A percentile compares a stretch with the other conserved stretches of the same genome.
phyloP scores from a whole-genome alignment of 768 basidiomycete genomes.

The Agaricus blazei region DNA sequence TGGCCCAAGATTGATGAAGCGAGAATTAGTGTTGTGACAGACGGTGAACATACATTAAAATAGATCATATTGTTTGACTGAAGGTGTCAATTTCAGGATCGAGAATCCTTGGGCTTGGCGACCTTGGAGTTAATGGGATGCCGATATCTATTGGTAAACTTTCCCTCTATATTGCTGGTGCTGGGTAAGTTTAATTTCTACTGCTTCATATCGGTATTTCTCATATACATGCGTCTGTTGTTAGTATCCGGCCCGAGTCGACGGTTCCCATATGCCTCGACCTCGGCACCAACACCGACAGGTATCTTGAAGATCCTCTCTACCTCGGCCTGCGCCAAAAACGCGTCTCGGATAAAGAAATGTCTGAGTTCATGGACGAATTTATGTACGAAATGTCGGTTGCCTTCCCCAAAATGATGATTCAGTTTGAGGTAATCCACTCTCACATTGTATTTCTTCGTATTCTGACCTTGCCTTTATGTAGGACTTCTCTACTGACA shows the following conservation, averaged over 20 bases:
- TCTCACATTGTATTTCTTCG: not conserved
- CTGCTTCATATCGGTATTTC: not conserved
- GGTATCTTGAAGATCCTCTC: conserved; percentile 77
- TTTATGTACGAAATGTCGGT: conserved; percentile 81
- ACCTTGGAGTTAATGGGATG: conserved; percentile 81
- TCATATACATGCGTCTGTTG: not conserved
- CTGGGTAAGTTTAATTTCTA: conserved; percentile 51
- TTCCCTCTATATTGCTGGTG: conserved; percentile 84
- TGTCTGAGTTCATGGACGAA: conserved; percentile 86
- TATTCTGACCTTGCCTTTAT: not conserved
- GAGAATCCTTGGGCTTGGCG: conserved; percentile 85
- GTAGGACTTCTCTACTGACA: conserved; percentile 88
- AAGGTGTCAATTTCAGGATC: conserved; percentile 44
- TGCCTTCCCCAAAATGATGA: conserved; percentile 74
- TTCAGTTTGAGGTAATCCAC: conserved; percentile 72
- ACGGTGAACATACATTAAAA: conserved; percentile 41
- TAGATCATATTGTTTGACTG: conserved; percentile 15
- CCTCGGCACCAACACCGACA: conserved; percentile 83
- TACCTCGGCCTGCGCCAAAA: conserved; percentile 83
- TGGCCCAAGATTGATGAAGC: conserved; percentile 73
- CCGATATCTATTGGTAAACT: conserved; percentile 91
- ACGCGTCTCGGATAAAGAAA: conserved; percentile 57
- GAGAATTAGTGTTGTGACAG: conserved; percentile 90
- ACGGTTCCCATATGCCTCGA: conserved; percentile 84
- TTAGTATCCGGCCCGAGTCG: conserved; percentile 69